Percentiles rank a stretch among this genome's conserved stretches.
These are phyloP conservation scores for Trametes coccinea DNA, from an alignment of 768 basidiomycete species.

Conservation along the genomic window DNA sequence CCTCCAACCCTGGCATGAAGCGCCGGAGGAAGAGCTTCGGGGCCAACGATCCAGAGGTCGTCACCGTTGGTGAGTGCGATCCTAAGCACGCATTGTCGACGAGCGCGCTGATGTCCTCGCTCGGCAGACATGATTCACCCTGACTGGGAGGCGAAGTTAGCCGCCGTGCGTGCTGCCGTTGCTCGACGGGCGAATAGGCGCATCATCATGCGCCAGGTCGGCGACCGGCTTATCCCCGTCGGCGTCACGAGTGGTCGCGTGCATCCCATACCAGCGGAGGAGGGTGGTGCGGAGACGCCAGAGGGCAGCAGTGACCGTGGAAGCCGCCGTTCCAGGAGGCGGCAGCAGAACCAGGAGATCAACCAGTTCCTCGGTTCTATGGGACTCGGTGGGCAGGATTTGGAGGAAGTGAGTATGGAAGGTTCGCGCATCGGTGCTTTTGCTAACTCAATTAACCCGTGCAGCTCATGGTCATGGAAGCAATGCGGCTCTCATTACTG, in stretches of 20 bases:
- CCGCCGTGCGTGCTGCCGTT: slow-evolving; percentile 92
- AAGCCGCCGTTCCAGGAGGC: slow-evolving; percentile 59
- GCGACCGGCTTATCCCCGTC: slow-evolving; percentile 94
- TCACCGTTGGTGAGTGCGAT: slow-evolving; percentile 73
- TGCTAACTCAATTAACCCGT: not conserved
- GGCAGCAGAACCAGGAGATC: slow-evolving; percentile 58
- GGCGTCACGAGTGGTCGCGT: slow-evolving; percentile 91
- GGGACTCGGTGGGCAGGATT: slow-evolving; percentile 80
- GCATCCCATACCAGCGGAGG: slow-evolving; percentile 63
- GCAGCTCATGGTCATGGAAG: slow-evolving; percentile 98
- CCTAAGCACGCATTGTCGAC: not conserved
- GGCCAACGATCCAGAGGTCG: slow-evolving; percentile 84
- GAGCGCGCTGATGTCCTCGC: not conserved
- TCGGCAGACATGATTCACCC: slow-evolving; percentile 88
- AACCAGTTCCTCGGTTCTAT: slow-evolving; percentile 62
- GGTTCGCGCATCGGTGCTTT: not conserved
- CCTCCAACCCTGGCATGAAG: slow-evolving; percentile 39
- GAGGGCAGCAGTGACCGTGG: slow-evolving; percentile 35
- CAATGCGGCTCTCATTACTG: slow-evolving; percentile 91
- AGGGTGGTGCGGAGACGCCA: slow-evolving; percentile 48
- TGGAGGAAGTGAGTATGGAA: slow-evolving; percentile 77
- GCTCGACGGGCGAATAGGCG: slow-evolving; percentile 93
- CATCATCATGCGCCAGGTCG: slow-evolving; percentile 98
- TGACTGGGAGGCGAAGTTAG: slow-evolving; percentile 96
- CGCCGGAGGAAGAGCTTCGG: slow-evolving; percentile 87